Conservation (phyloP, 805 yeast species). For the Dipodascus geniculatus region DNA sequence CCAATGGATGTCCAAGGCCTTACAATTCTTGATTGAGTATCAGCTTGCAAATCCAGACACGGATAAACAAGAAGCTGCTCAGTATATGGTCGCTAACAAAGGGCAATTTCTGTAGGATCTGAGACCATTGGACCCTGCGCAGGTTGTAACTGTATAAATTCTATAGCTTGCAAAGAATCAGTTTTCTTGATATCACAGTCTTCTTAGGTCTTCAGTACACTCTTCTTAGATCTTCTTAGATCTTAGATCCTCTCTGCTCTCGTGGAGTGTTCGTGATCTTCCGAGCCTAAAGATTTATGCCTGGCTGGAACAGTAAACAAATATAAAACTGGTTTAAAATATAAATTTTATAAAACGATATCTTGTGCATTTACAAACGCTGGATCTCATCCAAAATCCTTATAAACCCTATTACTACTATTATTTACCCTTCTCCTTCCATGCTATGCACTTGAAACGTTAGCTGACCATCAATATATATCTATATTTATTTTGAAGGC, state of each 20-base stretch:
- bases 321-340: neutral
- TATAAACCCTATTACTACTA: no score
- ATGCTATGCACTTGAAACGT: no score
- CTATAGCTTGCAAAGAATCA: neutral
- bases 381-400: no score
- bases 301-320: neutral
- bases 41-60: constrained; percentile 64
- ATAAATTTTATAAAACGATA: neutral
- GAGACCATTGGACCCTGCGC: no score
- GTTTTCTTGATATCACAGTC: no score
- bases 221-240: no score
- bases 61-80: constrained; percentile 42
- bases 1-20: constrained; percentile 63
- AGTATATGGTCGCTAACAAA: constrained; percentile 15
- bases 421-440: no score
- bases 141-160: no score
- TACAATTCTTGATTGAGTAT: constrained; percentile 51
- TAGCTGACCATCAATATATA: neutral
- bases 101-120: neutral
- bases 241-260: no score
- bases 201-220: no score
- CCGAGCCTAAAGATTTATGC: neutral
- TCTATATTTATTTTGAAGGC: neutral
- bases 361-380: no score
- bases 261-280: no score